A percentile compares a stretch with the other conserved stretches of the same genome.
Evolutionary conservation across 805 yeast genomes (phyloP).

Genomic region (Blastobotrys mokoenaii): DNA sequence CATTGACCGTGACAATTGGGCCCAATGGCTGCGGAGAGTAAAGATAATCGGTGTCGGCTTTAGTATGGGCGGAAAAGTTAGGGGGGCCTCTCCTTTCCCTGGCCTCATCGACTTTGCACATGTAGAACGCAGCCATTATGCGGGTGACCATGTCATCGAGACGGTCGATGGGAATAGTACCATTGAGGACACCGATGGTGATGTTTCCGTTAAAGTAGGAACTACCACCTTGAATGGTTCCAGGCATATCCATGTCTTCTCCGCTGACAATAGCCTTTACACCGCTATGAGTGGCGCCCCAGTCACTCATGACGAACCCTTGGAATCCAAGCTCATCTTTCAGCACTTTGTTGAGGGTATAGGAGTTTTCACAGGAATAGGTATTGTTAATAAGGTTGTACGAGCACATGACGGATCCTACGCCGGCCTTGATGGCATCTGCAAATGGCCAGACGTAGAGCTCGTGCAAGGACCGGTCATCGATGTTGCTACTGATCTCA

Average conservation of each 20-base stretch:
- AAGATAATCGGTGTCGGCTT: slow-evolving; percentile 31
- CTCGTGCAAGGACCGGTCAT: slow-evolving; percentile 54
- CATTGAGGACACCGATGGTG: slow-evolving; percentile 47
- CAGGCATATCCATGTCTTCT: slow-evolving; percentile 62
- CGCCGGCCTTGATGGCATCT: slow-evolving; percentile 51
- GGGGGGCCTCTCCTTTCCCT: slow-evolving; percentile 27
- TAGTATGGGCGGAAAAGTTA: slow-evolving; percentile 52
- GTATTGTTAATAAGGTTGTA: slow-evolving; percentile 48
- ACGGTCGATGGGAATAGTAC: slow-evolving; percentile 44
- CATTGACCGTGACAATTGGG: slow-evolving; percentile 44
- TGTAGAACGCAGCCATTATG: slow-evolving; percentile 49
- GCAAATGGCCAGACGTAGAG: slow-evolving; percentile 58
- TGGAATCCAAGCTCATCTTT: slow-evolving; percentile 57
- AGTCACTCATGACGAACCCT: slow-evolving; percentile 55
- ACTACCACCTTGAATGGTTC: slow-evolving; percentile 45
- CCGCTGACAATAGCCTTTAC: slow-evolving; percentile 48
- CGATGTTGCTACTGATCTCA: slow-evolving; percentile 44
- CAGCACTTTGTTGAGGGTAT: slow-evolving; percentile 42
- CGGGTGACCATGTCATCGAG: slow-evolving; percentile 56
- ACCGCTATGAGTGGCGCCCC: slow-evolving; percentile 48
- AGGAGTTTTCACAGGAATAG: slow-evolving; percentile 51
- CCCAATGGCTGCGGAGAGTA: slow-evolving; percentile 37
- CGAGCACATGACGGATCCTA: slow-evolving; percentile 50
- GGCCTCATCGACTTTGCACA: slow-evolving; percentile 29
- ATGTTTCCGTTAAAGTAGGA: slow-evolving; percentile 52